A percentile compares a stretch with the other conserved stretches of the same genome.
Evolutionary conservation across 1,284 basidiomycete genomes (phyloP).

Genomic region (Veloporphyrellus conicus): DNA sequence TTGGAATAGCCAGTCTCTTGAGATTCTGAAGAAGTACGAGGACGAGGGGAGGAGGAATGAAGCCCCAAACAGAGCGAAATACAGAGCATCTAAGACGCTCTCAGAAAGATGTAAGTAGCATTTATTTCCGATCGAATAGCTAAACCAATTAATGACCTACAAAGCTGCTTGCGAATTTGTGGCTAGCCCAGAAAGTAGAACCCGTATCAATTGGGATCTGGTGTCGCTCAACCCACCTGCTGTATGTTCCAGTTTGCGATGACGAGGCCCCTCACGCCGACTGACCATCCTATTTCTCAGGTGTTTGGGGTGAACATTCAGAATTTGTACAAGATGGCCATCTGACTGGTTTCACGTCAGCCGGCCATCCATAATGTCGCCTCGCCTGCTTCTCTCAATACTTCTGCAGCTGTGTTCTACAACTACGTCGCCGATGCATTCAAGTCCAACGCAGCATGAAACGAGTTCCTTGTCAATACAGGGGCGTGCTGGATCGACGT

Average conservation of each 20-base stretch:
- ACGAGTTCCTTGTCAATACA: slow-evolving; percentile 27
- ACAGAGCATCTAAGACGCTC: slow-evolving; percentile 62
- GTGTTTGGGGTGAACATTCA: slow-evolving; percentile 34
- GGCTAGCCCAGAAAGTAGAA: slow-evolving; percentile 44
- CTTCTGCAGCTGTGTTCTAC: slow-evolving; percentile 38
- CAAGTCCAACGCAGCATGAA: slow-evolving; percentile 16
- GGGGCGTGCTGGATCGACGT: slow-evolving; percentile 35
- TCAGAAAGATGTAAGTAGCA: slow-evolving; percentile 53
- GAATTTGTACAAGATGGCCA: background rate
- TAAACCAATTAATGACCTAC: background rate
- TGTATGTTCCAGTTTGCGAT: slow-evolving; percentile 33
- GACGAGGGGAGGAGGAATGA: slow-evolving; percentile 44
- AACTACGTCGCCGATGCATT: slow-evolving; percentile 30
- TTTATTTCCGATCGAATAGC: background rate
- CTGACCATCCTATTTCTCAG: slow-evolving; percentile 11
- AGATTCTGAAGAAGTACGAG: slow-evolving; percentile 50
- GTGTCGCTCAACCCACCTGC: slow-evolving; percentile 54
- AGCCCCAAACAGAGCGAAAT: slow-evolving; percentile 43
- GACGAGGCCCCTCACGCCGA: background rate
- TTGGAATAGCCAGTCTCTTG: slow-evolving; percentile 62
- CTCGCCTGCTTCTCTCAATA: slow-evolving; percentile 46
- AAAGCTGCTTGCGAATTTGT: slow-evolving; percentile 55
- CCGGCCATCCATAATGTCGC: slow-evolving; percentile 50
- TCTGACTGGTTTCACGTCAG: slow-evolving; percentile 3
- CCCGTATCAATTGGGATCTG: slow-evolving; percentile 48